Evolutionary conservation across 768 basidiomycete genomes (phyloP).

Genomic region (Boletus edulis): DNA sequence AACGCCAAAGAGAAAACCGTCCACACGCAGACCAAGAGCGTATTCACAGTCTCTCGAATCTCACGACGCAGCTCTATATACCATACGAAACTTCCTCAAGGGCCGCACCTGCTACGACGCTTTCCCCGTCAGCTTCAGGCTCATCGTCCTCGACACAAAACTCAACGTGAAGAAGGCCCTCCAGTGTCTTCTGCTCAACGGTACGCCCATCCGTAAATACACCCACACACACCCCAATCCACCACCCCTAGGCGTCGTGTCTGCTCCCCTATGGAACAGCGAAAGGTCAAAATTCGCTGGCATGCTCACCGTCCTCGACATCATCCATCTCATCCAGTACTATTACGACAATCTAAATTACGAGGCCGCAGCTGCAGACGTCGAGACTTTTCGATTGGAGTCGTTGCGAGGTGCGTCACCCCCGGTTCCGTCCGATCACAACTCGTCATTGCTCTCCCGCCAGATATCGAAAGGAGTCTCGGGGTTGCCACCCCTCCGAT

Average conservation of each 20-base stretch:
- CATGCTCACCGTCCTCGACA: conserved; percentile 99
- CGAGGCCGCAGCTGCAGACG: conserved; percentile 84
- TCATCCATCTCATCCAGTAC: conserved; percentile 98
- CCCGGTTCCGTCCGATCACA: conserved; percentile 7
- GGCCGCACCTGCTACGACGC: conserved; percentile 91
- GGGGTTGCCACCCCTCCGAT: conserved; percentile 92
- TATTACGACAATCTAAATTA: conserved; percentile 86
- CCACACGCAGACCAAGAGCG: conserved; percentile 55
- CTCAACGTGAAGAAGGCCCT: conserved; percentile 95
- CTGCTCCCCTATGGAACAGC: conserved; percentile 97
- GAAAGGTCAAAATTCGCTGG: conserved; percentile 90
- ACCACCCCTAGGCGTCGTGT: conserved; percentile 76
- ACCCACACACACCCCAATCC: not conserved
- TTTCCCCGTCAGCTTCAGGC: conserved; percentile 93
- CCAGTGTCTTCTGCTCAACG: conserved; percentile 81
- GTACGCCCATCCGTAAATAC: conserved; percentile 32
- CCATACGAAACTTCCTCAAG: conserved; percentile 81
- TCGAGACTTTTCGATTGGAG: conserved; percentile 89
- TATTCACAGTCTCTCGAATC: conserved; percentile 53
- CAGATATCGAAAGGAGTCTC: conserved; percentile 92
- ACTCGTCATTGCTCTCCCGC: not conserved
- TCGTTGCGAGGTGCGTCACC: conserved; percentile 72
- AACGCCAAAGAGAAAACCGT: conserved; percentile 49
- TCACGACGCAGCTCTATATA: conserved; percentile 66
- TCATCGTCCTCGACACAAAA: conserved; percentile 95